Conservation (phyloP, 2,329 filamentous ascomycete species). For the Curvularia hawaiiensis region DNA sequence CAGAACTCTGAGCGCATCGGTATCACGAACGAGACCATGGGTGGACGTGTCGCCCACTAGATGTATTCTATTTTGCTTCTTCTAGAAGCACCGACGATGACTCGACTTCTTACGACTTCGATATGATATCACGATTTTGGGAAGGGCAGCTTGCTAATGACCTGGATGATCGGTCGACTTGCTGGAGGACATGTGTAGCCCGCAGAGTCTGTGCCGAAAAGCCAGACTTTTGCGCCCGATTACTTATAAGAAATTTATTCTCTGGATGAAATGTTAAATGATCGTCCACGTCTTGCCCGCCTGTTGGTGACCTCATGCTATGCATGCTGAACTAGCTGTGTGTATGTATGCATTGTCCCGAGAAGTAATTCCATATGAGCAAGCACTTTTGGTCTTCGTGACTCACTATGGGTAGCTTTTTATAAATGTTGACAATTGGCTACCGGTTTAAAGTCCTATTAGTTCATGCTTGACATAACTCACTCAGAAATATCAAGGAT, state of each 20-base stretch:
- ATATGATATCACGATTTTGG: slow-evolving; percentile 26
- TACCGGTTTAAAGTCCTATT: not conserved
- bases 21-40: slow-evolving; percentile 50
- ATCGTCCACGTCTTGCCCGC: not conserved
- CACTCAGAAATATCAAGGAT: too few relatives aligned
- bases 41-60: slow-evolving; percentile 42
- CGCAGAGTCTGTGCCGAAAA: slow-evolving; percentile 23
- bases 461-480: not conserved
- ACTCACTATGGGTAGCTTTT: not conserved
- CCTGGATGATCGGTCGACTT: slow-evolving; percentile 12
- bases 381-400: not conserved
- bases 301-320: not conserved
- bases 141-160: not conserved
- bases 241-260: not conserved
- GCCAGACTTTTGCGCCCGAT: slow-evolving; percentile 11
- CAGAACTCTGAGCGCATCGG: slow-evolving; percentile 51
- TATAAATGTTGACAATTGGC: not conserved
- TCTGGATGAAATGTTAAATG: slow-evolving; percentile 1
- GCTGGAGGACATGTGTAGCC: slow-evolving; percentile 22
- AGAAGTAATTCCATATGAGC: not conserved
- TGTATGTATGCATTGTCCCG: not conserved
- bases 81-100: slow-evolving; percentile 4
- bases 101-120: slow-evolving; percentile 22
- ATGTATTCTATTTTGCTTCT: slow-evolving; percentile 1
- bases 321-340: not conserved